Conservation (phyloP, 2,329 filamentous ascomycete genomes). For the Paecilomyces formosus region DNA sequence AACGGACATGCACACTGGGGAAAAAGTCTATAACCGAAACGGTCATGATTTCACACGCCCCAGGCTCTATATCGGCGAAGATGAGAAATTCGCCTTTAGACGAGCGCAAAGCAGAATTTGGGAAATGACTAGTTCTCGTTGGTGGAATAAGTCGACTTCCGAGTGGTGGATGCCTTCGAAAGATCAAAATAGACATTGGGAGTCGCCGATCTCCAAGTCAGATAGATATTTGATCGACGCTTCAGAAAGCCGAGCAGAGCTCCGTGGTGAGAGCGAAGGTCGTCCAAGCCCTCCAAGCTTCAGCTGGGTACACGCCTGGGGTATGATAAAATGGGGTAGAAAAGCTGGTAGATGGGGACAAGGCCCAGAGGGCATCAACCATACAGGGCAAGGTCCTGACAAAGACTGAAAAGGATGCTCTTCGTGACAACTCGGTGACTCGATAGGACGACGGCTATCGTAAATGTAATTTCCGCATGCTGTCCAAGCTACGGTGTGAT, state of each 20-base stretch:
- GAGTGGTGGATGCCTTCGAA: slow-evolving; percentile 65
- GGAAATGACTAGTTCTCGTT: slow-evolving; percentile 68
- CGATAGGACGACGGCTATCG: neutral
- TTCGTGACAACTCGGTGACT: neutral
- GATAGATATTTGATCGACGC: neutral
- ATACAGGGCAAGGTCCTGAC: neutral
- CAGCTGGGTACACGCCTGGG: slow-evolving; percentile 47
- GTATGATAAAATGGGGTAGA: slow-evolving; percentile 46
- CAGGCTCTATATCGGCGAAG: slow-evolving; percentile 66
- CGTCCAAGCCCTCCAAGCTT: slow-evolving; percentile 41
- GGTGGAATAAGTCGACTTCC: slow-evolving; percentile 53
- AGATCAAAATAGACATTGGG: slow-evolving; percentile 59
- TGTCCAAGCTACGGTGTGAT: neutral
- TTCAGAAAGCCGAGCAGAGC: neutral
- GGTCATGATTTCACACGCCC: slow-evolving; percentile 59
- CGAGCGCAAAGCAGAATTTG: slow-evolving; percentile 69
- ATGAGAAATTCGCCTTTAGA: slow-evolving; percentile 75
- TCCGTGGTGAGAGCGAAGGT: neutral
- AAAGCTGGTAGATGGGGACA: slow-evolving; percentile 47
- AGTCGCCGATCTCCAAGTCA: neutral
- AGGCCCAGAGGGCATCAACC: slow-evolving; percentile 36
- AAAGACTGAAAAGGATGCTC: neutral
- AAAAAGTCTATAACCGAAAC: slow-evolving; percentile 11
- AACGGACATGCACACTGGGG: neutral
- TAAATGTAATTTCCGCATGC: neutral